Base-by-base conservation (phyloP, 306 rosid species). In the Cucurbita argyrosperma region DNA sequence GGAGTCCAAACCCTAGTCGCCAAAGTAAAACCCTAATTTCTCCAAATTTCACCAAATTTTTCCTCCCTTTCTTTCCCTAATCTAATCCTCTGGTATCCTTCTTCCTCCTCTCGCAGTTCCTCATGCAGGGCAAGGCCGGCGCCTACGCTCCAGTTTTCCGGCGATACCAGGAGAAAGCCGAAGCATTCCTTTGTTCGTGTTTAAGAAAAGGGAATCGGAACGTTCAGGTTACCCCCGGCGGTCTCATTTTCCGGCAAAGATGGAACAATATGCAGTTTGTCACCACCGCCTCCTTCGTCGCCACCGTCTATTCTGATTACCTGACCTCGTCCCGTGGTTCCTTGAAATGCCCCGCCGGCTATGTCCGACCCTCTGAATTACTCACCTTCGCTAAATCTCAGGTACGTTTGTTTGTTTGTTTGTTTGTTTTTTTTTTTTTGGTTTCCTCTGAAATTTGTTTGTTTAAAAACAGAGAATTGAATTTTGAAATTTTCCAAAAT, bases 191-290 rank as follows among this genome's bases (percentile, higher is more conserved):
- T 90, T 93, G 98, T 72, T 84, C 94, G 0, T 86, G 90, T 80
- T 58, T 93, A 2, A 92, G 97, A 65, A 93, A 88, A 85, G 87
- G 94, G 37, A 60, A 45, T 56, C 82, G 77, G 54, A 93, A 93
- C 53, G 83, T 83, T 23, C 94, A 84, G 84, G 91, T 84, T 75
- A 93, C 98, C 15, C 98, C 99, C 0, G 99, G 96, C 52, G 99
- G 99, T 57, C 95, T 94, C 53, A 78, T 94, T 26, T 89, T 78
- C 86, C 87, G 95, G 9, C 97, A 91, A 77, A 84, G 95, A 71
- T 94, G 99, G 99, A 94, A 94, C 82, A 90, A 91, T 85, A 61
- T 94, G 96, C 99, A 94, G 79, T 91, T 90, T 70, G 97, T 88
- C 38, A 91, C 97, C 4, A 85, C 96, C 68, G 85, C 99, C 19